Base-by-base conservation (phyloP, 2,329 filamentous ascomycete genomes). In the Ophiostoma himal-ulmi region DNA sequence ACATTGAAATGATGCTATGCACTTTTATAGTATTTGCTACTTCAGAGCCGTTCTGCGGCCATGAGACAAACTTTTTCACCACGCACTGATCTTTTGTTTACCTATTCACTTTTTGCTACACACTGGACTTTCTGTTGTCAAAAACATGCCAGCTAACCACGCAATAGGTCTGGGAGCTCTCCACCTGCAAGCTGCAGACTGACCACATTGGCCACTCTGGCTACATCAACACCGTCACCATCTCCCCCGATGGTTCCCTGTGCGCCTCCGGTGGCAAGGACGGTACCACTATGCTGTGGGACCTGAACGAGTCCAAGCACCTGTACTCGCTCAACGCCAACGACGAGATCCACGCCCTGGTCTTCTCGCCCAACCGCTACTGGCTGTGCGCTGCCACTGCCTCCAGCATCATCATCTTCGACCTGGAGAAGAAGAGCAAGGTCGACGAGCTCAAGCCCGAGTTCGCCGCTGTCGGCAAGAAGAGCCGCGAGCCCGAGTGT, bases 391-490 rank as follows among this genome's bases (percentile, higher is more conserved):
- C 95, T 81, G 95, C 95, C 82, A 99, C 95, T 75, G 88, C 93
- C 81, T 92, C 89, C 86, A 93, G 89, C 89, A 98, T 99, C 89
- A 97, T 97, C 89, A 98, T 99, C 89, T 99, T 99, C 86, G 95
- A 99, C 81, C 90, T 99, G 78, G 95, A 99, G 93, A 99, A 99
- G 94, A 99, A 99, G 94, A 96, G 91, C 91, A 98, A 97, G 91
- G 94, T 98, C 81, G 94, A 98, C 80, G 95, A 98, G 90, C 90
- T 99, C 83, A 97, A 96, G 91, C 94, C 94, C 77, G 95, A 99
- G 83, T 96, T 95, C 87, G 87, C 93, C 81, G 88, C 93, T 82
- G 91, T 93, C 82, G 92, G 94, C 86, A 97, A 97, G 93, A 98
- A 98, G 93, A 93, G 91, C 89, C 90, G 94, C 82, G 94, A 97